A percentile compares a stretch with the other conserved stretches of the same genome.
These are phyloP conservation scores for Barnettozyma populi DNA, from an alignment of 805 yeast species.

Conservation along the genomic window DNA sequence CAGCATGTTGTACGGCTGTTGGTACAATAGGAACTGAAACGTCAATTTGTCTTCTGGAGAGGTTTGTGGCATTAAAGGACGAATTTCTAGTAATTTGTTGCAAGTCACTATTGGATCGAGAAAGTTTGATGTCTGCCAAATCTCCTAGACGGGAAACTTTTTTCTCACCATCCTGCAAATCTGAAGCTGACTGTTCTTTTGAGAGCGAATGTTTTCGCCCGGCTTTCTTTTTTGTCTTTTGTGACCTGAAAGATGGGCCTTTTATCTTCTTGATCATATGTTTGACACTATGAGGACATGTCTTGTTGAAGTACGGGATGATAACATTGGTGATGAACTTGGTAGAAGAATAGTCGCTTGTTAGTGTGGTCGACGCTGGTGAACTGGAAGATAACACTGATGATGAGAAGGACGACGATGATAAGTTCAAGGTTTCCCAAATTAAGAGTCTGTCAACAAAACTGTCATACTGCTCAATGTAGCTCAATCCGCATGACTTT, in stretches of 20 bases:
- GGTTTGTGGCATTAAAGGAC: slow-evolving; percentile 20
- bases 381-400: slow-evolving; percentile 1
- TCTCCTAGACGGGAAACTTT: slow-evolving; percentile 19
- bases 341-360: slow-evolving; percentile 34
- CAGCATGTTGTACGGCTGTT: slow-evolving; percentile 3
- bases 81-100: slow-evolving; percentile 20
- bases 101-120: slow-evolving; percentile 21
- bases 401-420: slow-evolving; percentile 4
- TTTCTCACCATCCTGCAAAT: background rate
- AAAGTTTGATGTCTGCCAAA: slow-evolving; percentile 17
- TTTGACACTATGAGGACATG: slow-evolving; percentile 41
- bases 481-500: slow-evolving; percentile 12
- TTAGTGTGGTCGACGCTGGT: slow-evolving; percentile 28
- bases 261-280: slow-evolving; percentile 43
- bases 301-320: slow-evolving; percentile 47
- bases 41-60: slow-evolving; percentile 25
- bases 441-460: slow-evolving; percentile 49
- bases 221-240: slow-evolving; percentile 1
- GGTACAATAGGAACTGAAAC: slow-evolving; percentile 20
- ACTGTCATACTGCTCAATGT: slow-evolving; percentile 34
- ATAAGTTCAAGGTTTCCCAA: slow-evolving; percentile 39
- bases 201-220: slow-evolving; percentile 3
- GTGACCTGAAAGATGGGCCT: slow-evolving; percentile 29
- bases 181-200: slow-evolving; percentile 1
- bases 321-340: slow-evolving; percentile 49